These are phyloP conservation scores for Phoma herbarum DNA, from an alignment of 2,329 filamentous ascomycete genomes.

Conservation along the genomic window DNA sequence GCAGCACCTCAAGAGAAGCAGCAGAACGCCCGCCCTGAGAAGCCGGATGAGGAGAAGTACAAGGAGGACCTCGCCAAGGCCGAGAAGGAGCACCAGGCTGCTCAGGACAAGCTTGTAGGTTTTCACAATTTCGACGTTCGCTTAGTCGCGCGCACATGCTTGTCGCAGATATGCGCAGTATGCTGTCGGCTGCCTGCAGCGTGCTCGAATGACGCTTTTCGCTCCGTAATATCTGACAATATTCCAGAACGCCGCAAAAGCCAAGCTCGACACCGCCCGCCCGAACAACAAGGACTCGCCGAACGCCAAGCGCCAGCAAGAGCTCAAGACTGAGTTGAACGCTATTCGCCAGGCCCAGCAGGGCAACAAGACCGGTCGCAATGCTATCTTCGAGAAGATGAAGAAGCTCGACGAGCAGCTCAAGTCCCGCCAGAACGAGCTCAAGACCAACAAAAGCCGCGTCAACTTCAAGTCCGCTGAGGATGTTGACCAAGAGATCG, in stretches of 20 bases:
- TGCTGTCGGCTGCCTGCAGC: slow-evolving; percentile 28
- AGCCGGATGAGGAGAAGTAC: slow-evolving; percentile 86
- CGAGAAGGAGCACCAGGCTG: slow-evolving; percentile 84
- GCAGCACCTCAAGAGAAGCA: slow-evolving; percentile 48
- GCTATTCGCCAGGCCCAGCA: slow-evolving; percentile 88
- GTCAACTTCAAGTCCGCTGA: slow-evolving; percentile 86
- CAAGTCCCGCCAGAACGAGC: slow-evolving; percentile 83
- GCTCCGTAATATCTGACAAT: slow-evolving; percentile 20
- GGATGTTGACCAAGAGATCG: slow-evolving; percentile 86
- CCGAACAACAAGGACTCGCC: slow-evolving; percentile 86
- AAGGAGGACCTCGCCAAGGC: slow-evolving; percentile 80
- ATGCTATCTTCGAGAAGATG: slow-evolving; percentile 84
- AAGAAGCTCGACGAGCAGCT: slow-evolving; percentile 90
- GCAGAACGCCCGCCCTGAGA: slow-evolving; percentile 71
- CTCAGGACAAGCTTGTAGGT: slow-evolving; percentile 74
- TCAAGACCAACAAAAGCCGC: slow-evolving; percentile 84
- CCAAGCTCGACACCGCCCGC: slow-evolving; percentile 84
- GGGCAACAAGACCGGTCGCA: slow-evolving; percentile 83
- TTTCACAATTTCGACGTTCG: slow-evolving; percentile 12
- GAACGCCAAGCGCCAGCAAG: slow-evolving; percentile 80
- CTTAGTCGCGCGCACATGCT: slow-evolving; percentile 12
- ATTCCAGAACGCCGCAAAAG: slow-evolving; percentile 80
- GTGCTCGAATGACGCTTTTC: slow-evolving; percentile 2
- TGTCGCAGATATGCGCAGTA: slow-evolving; percentile 6
- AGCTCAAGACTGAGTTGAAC: slow-evolving; percentile 82